Evolutionary conservation across 768 basidiomycete genomes (phyloP).

Genomic region (Albatrellus ellisii): DNA sequence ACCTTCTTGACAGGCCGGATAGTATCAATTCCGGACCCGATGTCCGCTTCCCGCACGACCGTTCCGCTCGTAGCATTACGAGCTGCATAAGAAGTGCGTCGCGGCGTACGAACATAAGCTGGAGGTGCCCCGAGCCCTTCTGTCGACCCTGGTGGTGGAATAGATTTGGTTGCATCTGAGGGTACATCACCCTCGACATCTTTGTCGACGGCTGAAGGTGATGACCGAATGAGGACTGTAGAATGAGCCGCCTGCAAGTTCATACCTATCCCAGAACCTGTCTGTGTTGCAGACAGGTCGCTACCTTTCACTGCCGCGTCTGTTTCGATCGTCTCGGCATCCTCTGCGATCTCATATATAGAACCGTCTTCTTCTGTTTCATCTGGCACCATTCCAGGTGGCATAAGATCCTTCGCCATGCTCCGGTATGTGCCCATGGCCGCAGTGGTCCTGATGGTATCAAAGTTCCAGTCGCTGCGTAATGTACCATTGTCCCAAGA

Average conservation of each 20-base stretch:
- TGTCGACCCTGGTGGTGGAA: slow-evolving; percentile 22
- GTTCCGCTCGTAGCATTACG: slow-evolving; percentile 64
- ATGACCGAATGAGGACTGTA: slow-evolving; percentile 53
- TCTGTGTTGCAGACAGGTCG: slow-evolving; percentile 22
- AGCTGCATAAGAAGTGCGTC: slow-evolving; percentile 71
- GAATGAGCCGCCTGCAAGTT: slow-evolving; percentile 50
- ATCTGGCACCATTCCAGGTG: slow-evolving; percentile 36
- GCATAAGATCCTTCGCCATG: slow-evolving; percentile 56
- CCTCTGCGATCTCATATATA: slow-evolving; percentile 31
- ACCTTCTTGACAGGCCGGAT: slow-evolving; percentile 91
- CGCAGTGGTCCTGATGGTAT: slow-evolving; percentile 60
- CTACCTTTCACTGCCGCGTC: slow-evolving; percentile 46
- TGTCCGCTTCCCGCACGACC: slow-evolving; percentile 63
- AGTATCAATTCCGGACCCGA: slow-evolving; percentile 83
- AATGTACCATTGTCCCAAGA: slow-evolving; percentile 64
- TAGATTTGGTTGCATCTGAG: slow-evolving; percentile 31
- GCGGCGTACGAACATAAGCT: slow-evolving; percentile 50
- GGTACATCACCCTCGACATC: slow-evolving; percentile 20
- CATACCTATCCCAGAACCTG: slow-evolving; percentile 28
- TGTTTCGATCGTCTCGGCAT: slow-evolving; percentile 44
- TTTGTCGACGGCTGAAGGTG: slow-evolving; percentile 19
- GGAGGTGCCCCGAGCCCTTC: slow-evolving; percentile 47
- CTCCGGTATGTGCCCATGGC: slow-evolving; percentile 71
- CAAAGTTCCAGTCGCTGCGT: slow-evolving; percentile 93
- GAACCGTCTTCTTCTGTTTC: slow-evolving; percentile 32